Conservation (phyloP, 2,329 filamentous ascomycete species). For the Fragosphaeria purpurea region DNA sequence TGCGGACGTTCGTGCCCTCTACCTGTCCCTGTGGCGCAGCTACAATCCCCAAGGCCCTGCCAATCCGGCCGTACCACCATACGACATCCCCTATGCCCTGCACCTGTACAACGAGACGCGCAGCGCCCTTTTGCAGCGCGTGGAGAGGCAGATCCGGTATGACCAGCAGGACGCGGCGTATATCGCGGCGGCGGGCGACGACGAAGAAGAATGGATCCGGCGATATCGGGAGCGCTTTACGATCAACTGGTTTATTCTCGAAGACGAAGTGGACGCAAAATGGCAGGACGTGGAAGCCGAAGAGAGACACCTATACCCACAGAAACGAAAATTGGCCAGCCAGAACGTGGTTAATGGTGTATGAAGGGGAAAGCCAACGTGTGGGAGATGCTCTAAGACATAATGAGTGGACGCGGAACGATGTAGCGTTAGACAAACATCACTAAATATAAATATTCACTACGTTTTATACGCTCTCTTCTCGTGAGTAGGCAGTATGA, state of each 20-base stretch:
- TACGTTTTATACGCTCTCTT: no score
- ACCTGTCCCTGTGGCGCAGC: slow-evolving; percentile 1
- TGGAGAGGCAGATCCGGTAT: slow-evolving; percentile 4
- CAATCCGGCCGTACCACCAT: not conserved
- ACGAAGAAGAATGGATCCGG: slow-evolving; percentile 4
- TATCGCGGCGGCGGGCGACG: not conserved
- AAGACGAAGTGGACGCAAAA: slow-evolving; percentile 8
- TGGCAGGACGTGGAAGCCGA: slow-evolving; percentile 10
- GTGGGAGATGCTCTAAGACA: no score
- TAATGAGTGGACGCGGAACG: no score
- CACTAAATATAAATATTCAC: no score
- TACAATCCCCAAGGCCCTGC: not conserved
- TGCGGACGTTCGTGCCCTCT: slow-evolving; percentile 8
- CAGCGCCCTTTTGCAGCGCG: slow-evolving; percentile 6
- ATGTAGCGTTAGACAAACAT: no score
- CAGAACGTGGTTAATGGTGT: no score
- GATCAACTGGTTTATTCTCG: slow-evolving; percentile 8
- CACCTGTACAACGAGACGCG: slow-evolving; percentile 9
- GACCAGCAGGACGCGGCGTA: slow-evolving; percentile 3
- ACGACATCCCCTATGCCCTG: slow-evolving; percentile 7
- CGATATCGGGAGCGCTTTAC: slow-evolving; percentile 6
- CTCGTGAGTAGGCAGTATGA: no score
- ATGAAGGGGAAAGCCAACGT: no score
- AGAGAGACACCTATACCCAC: slow-evolving; percentile 3
- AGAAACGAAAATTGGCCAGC: not conserved